Evolutionary conservation across 2,329 filamentous ascomycete genomes (phyloP).

Genomic region (Sporothrix mexicana): DNA sequence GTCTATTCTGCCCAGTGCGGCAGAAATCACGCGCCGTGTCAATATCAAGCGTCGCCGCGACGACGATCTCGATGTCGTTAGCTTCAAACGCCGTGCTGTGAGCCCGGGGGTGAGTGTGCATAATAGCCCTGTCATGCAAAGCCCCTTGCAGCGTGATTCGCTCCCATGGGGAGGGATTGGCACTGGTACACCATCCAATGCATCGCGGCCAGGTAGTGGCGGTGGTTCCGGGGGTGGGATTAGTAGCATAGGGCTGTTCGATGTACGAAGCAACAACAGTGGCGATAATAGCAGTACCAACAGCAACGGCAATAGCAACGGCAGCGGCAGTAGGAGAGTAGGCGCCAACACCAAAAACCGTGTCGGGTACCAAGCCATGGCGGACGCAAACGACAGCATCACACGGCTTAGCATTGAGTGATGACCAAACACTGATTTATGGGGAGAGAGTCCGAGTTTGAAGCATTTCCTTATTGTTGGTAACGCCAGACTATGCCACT

Average conservation of each 20-base stretch:
- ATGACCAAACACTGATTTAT: background rate
- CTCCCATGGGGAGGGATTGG: constrained; percentile 73
- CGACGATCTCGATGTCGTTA: constrained; percentile 85
- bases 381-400: constrained; percentile 89
- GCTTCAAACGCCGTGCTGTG: constrained; percentile 89
- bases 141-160: constrained; percentile 74
- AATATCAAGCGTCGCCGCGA: constrained; percentile 77
- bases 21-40: constrained; percentile 78
- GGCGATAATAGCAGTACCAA: constrained; percentile 51
- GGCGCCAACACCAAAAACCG: constrained; percentile 58
- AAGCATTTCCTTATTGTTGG: background rate
- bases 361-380: constrained; percentile 89
- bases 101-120: constrained; percentile 90
- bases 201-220: constrained; percentile 56
- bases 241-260: constrained; percentile 32
- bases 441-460: too few relatives aligned
- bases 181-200: constrained; percentile 48
- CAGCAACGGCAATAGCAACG: constrained; percentile 42
- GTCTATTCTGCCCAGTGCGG: constrained; percentile 61
- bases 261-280: constrained; percentile 48
- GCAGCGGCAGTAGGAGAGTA: constrained; percentile 44
- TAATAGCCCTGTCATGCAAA: constrained; percentile 87
- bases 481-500: too few relatives aligned
- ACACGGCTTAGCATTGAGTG: constrained; percentile 98
- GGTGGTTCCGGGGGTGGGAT: constrained; percentile 38